Evolutionary conservation across 768 basidiomycete genomes (phyloP).

Genomic region (Solioccasus polychromus): DNA sequence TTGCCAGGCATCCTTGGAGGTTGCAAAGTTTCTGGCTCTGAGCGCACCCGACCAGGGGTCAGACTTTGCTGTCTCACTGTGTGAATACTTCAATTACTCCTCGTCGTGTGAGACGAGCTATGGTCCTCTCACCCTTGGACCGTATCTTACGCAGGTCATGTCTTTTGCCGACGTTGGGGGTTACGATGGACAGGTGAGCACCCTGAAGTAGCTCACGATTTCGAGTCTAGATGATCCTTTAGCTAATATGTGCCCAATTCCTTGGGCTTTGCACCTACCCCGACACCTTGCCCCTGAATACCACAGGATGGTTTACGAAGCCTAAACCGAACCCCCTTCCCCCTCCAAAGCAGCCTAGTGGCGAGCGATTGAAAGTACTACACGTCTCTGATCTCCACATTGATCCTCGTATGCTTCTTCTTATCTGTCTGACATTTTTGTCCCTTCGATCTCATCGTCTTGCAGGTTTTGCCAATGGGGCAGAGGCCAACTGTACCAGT

Average conservation of each 20-base stretch:
- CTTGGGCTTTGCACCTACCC: slow-evolving; percentile 54
- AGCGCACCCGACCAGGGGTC: slow-evolving; percentile 63
- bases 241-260: slow-evolving; percentile 64
- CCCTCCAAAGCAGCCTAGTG: slow-evolving; percentile 54
- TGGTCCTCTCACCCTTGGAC: slow-evolving; percentile 48
- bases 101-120: slow-evolving; percentile 48
- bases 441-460: slow-evolving; percentile 1
- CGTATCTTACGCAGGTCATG: slow-evolving; percentile 67
- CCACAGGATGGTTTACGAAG: slow-evolving; percentile 70
- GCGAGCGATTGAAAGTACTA: slow-evolving; percentile 65
- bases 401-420: slow-evolving; percentile 54
- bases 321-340: slow-evolving; percentile 72
- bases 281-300: slow-evolving; percentile 56
- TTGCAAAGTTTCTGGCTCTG: slow-evolving; percentile 63
- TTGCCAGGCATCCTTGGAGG: slow-evolving; percentile 59
- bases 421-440: not conserved
- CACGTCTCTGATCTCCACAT: slow-evolving; percentile 79
- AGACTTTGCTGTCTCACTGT: slow-evolving; percentile 53
- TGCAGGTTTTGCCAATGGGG: slow-evolving; percentile 62
- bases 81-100: slow-evolving; percentile 55
- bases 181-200: slow-evolving; percentile 64
- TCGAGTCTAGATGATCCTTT: not conserved
- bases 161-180: slow-evolving; percentile 70
- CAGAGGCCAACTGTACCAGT: slow-evolving; percentile 70
- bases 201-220: not conserved